These are phyloP conservation scores for Paramecium sonneborni DNA, from an alignment of 73 alveolate genomes.

Conservation along the genomic window DNA sequence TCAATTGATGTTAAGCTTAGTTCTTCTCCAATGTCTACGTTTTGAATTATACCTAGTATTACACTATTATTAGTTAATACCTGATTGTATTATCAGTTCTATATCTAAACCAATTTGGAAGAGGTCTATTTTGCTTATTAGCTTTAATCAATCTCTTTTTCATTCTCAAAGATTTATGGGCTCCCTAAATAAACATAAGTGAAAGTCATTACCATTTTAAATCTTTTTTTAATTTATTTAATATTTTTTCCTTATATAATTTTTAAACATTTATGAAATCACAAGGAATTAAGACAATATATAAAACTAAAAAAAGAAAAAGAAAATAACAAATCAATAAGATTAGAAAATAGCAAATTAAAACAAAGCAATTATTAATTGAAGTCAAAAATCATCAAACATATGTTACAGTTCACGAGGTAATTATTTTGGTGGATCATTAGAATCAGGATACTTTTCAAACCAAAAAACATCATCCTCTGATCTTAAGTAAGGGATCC, in stretches of 20 bases:
- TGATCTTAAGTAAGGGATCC: conserved; percentile 83
- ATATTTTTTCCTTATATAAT: not conserved
- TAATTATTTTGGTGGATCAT: conserved; percentile 66
- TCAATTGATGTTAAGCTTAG: conserved; percentile 85
- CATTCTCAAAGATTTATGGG: conserved; percentile 77
- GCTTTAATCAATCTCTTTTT: conserved; percentile 89
- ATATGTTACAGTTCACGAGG: conserved; percentile 57
- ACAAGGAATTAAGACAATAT: not conserved
- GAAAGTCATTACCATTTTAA: conserved; percentile 33
- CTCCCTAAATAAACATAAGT: conserved; percentile 67
- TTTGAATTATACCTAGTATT: conserved; percentile 85
- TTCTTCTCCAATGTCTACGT: conserved; percentile 98
- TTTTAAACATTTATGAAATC: not conserved
- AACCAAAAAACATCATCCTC: conserved; percentile 81
- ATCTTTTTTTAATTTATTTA: conserved; percentile 39
- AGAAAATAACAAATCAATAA: not conserved
- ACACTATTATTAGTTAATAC: conserved; percentile 36
- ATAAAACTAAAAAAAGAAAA: not conserved
- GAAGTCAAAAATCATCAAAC: conserved; percentile 62
- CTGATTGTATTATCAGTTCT: conserved; percentile 92
- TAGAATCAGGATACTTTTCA: conserved; percentile 84
- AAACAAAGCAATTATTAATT: not conserved
- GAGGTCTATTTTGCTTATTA: conserved; percentile 94
- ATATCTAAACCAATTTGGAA: conserved; percentile 97
- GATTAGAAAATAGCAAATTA: not conserved